Evolutionary conservation across 441 rosid genomes (phyloP).

Genomic region (Populus trichocarpa): DNA sequence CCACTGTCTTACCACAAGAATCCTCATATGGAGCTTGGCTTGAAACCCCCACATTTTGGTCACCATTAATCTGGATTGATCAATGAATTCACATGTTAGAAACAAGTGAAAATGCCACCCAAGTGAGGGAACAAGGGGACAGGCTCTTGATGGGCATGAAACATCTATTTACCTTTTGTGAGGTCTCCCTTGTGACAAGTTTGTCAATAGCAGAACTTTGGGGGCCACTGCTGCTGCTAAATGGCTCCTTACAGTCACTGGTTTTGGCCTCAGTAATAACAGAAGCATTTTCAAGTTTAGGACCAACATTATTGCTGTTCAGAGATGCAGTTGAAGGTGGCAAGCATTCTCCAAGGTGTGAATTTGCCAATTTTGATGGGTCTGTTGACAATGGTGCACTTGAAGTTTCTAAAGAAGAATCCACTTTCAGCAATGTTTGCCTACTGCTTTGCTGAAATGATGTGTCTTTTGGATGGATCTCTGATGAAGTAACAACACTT

Average conservation of each 20-base stretch:
- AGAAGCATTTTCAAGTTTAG: conserved; percentile 21
- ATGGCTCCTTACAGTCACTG: conserved; percentile 16
- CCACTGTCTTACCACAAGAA: conserved; percentile 6
- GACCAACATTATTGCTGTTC: conserved; percentile 15
- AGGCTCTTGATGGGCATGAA: neutral
- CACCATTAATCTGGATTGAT: conserved; percentile 30
- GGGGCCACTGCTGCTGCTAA: conserved; percentile 9
- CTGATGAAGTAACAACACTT: conserved; percentile 17
- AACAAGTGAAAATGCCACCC: conserved; percentile 4
- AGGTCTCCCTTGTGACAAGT: conserved; percentile 13
- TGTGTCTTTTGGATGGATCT: conserved; percentile 27
- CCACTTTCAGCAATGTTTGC: conserved; percentile 20
- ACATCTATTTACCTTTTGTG: conserved; percentile 39
- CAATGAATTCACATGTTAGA: conserved; percentile 20
- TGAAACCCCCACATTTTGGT: conserved; percentile 16
- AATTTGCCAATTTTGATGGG: conserved; percentile 14
- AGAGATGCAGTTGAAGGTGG: conserved; percentile 7
- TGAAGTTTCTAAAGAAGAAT: conserved; percentile 18
- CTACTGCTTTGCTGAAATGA: conserved; percentile 19
- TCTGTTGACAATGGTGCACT: conserved; percentile 17
- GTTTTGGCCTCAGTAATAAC: conserved; percentile 18
- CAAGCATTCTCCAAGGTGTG: conserved; percentile 18
- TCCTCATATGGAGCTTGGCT: neutral
- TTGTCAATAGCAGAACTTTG: conserved; percentile 14
- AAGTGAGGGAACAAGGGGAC: neutral